A percentile compares a stretch with the other conserved stretches of the same genome.
Conservation (phyloP, 768 basidiomycete genomes). For the Cytidiella melzeri region DNA sequence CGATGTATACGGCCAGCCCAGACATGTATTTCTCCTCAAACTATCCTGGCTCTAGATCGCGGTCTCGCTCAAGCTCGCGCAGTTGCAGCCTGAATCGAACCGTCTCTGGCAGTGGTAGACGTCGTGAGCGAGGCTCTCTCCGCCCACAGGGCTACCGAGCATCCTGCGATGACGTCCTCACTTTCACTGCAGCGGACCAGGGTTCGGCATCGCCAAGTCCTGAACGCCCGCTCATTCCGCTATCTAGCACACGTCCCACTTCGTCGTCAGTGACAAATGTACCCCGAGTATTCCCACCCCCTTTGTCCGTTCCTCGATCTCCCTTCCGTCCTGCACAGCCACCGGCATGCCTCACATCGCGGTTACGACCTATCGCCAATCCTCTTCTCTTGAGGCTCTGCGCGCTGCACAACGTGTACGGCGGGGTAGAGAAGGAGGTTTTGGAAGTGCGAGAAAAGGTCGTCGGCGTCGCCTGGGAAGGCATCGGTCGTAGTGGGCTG, state of each 20-base stretch:
- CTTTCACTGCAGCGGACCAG: slow-evolving; percentile 26
- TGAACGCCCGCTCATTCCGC: slow-evolving; percentile 4
- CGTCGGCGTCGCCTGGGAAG: slow-evolving; percentile 55
- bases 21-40: slow-evolving; percentile 16
- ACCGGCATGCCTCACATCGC: slow-evolving; percentile 28
- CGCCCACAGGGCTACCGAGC: slow-evolving; percentile 40
- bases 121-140: slow-evolving; percentile 16
- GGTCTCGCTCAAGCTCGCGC: slow-evolving; percentile 17
- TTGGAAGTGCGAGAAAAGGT: slow-evolving; percentile 37
- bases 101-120: slow-evolving; percentile 5
- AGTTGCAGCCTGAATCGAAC: slow-evolving; percentile 16
- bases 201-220: not conserved
- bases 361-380: slow-evolving; percentile 55
- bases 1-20: slow-evolving; percentile 39
- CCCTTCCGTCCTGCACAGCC: slow-evolving; percentile 33
- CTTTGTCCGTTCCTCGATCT: slow-evolving; percentile 35
- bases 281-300: slow-evolving; percentile 25
- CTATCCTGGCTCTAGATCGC: not conserved
- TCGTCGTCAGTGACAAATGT: slow-evolving; percentile 21
- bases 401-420: slow-evolving; percentile 54
- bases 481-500: slow-evolving; percentile 49
- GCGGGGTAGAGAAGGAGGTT: slow-evolving; percentile 30
- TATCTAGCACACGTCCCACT: slow-evolving; percentile 4
- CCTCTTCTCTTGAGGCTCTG: slow-evolving; percentile 51
- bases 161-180: slow-evolving; percentile 35